Conservation (phyloP, 129 eudicot genomes). For the Scalesia atractyloides region DNA sequence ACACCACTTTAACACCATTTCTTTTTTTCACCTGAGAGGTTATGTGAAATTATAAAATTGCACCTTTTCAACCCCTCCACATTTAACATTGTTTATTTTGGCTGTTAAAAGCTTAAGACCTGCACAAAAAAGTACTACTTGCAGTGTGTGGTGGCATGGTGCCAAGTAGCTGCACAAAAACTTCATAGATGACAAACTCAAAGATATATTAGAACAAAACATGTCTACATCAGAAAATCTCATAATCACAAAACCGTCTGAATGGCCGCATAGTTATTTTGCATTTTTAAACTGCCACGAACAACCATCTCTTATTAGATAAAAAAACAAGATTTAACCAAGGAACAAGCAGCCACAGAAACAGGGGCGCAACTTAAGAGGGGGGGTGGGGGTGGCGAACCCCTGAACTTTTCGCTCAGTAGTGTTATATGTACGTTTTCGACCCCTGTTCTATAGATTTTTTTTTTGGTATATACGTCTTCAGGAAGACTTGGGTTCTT, state of each 20-base stretch:
- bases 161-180: too few relatives aligned
- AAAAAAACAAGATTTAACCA: conserved; percentile 17
- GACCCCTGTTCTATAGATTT: too few relatives aligned
- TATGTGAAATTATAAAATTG: too few relatives aligned
- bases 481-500: conserved; percentile 50
- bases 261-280: background rate
- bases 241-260: conserved; percentile 17
- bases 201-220: background rate
- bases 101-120: background rate
- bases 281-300: conserved; percentile 16
- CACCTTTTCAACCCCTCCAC: background rate
- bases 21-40: background rate
- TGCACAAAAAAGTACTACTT: background rate
- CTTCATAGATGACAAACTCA: background rate
- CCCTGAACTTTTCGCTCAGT: too few relatives aligned
- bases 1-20: background rate
- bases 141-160: background rate
- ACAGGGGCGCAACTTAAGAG: conserved; percentile 18
- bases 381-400: too few relatives aligned
- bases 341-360: background rate
- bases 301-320: conserved; percentile 14
- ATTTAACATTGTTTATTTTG: background rate
- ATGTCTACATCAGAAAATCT: background rate
- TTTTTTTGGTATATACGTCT: too few relatives aligned
- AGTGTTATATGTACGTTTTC: too few relatives aligned